phyloP scores from a whole-genome alignment of 2,329 filamentous ascomycete genomes.

The Venturia asperata region DNA sequence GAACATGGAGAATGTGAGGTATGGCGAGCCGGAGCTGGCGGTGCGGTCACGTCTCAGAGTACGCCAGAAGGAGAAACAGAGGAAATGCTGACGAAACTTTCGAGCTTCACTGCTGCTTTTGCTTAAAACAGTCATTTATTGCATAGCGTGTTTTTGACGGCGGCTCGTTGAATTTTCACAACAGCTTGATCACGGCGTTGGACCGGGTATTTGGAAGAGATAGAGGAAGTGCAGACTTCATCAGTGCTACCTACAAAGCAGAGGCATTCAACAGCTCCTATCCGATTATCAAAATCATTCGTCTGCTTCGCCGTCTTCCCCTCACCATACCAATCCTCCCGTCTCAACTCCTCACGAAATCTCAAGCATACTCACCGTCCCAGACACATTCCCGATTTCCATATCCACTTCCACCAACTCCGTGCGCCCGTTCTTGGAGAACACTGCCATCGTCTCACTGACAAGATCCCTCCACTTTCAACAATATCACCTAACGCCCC shows the following conservation, averaged over 20 bases:
- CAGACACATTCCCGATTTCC: too few species aligned
- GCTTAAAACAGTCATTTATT: neutral
- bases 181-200: neutral
- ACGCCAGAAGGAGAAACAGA: slow-evolving; percentile 74
- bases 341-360: too few species aligned
- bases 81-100: slow-evolving; percentile 61
- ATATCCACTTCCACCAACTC: too few species aligned
- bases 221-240: neutral
- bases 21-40: slow-evolving; percentile 85
- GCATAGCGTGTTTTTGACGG: neutral
- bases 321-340: too few species aligned
- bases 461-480: too few species aligned
- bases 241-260: neutral
- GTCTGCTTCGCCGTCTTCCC: too few species aligned
- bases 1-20: slow-evolving; percentile 37
- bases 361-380: too few species aligned
- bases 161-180: neutral
- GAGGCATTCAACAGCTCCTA: neutral
- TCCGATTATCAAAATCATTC: too few species aligned
- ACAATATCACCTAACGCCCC: too few species aligned
- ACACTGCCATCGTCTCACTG: too few species aligned
- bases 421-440: too few species aligned
- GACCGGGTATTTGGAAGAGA: neutral
- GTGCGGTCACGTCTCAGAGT: slow-evolving; percentile 80
- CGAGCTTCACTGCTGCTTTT: slow-evolving; percentile 20